Evolutionary conservation across 2,329 filamentous ascomycete genomes (phyloP), one percentile per base, ranked within the genome.

Genomic region (Penicillium polonicum): DNA sequence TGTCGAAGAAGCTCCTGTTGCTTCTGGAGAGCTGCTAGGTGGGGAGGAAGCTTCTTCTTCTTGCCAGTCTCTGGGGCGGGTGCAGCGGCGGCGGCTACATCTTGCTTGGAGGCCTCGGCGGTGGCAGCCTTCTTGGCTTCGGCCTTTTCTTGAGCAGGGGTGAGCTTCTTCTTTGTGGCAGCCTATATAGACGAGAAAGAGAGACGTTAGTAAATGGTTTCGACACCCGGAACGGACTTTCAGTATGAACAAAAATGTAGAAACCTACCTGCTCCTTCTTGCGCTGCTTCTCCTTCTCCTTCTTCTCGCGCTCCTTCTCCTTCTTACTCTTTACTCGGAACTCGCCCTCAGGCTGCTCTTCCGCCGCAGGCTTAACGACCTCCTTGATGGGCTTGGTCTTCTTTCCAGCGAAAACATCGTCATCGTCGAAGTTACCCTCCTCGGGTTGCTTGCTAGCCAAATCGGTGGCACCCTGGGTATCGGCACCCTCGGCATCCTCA

Each of bases 251-350:
- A 39, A 29, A 51, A 17, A 48, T 21, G 19, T 15, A 33, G 44
- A 50, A 39, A 72, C 80, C 57, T 75, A 94, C 91, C 85, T 97
- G 89, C 78, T 99, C 94, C 86, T 92, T 99, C 81, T 99, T 99
- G 66, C 92, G 85, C 79, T 94, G 90, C 86, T 99, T 99, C 81
- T 99, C 94, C 60, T 91, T 87, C 80, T 99, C 94, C 80, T 97
- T 99, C 84, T 93, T 97, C 71, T 93, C 83, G 78, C 91, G 96
- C 76, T 99, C 94, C 81, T 99, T 99, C 80, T 99, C 92, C 58
- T 95, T 94, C 85, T 97, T 99, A 39, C 91, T 96, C 79, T 97
- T 87, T 48, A 97, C 83, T 55, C 87, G 85, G 44, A 88, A 88
- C 4, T 81, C 82, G 12, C 78, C 81, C 21, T 81, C 82, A 2